A percentile compares a stretch with the other conserved stretches of the same genome.
Evolutionary conservation across 176 grass and related monocot genomes (phyloP).

Genomic region (Carex parvula): DNA sequence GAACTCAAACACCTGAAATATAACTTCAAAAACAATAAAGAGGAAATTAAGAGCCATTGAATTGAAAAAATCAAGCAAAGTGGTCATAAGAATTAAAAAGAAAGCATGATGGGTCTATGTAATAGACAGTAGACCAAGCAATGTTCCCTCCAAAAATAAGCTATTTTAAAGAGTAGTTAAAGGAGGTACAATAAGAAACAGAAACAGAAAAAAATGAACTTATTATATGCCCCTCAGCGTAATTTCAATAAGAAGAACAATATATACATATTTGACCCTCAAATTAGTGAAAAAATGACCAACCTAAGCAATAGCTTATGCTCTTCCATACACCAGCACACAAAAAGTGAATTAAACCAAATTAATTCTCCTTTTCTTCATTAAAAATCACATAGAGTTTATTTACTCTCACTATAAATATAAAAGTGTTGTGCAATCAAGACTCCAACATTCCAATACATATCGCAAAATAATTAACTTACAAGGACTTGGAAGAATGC

Average conservation of each 20-base stretch:
- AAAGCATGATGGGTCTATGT: background rate
- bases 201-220: background rate
- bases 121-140: background rate
- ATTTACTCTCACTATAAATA: background rate
- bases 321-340: background rate
- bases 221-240: background rate
- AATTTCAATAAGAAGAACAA: background rate
- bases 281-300: slow-evolving; percentile 4
- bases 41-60: background rate
- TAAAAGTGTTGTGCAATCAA: background rate
- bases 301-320: background rate
- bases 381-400: background rate
- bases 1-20: background rate
- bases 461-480: slow-evolving; percentile 9
- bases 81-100: background rate
- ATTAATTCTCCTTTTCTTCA: background rate
- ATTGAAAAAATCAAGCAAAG: background rate
- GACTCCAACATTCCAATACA: background rate
- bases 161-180: background rate
- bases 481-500: slow-evolving; percentile 68
- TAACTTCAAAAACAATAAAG: background rate
- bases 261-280: background rate
- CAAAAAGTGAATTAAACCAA: background rate
- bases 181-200: background rate
- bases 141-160: background rate